A percentile compares a stretch with the other conserved stretches of the same genome.
phyloP scores from a whole-genome alignment of 495 filamentous ascomycete genomes.

The Ramalina intermedia region DNA sequence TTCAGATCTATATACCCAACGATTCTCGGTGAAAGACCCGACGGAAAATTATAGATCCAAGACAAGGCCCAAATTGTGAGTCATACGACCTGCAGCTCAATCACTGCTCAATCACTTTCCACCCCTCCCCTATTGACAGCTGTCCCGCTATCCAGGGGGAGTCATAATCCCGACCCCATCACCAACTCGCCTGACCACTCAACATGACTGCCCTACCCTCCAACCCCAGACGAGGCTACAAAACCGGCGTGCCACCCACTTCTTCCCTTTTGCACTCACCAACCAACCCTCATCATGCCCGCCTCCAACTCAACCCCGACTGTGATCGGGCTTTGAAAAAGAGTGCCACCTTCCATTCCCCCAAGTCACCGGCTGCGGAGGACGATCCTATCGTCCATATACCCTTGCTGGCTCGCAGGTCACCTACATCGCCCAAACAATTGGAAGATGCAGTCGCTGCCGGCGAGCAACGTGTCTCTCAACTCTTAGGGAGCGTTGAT shows the following conservation, averaged over 20 bases:
- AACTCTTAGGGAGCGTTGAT: slow-evolving; percentile 30
- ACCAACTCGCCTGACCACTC: slow-evolving; percentile 13
- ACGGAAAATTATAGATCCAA: background rate
- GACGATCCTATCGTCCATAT: slow-evolving; percentile 30
- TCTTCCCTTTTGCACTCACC: slow-evolving; percentile 9
- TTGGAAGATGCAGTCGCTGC: slow-evolving; percentile 30
- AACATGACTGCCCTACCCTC: slow-evolving; percentile 14
- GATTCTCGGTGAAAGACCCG: background rate
- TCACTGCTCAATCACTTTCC: slow-evolving; percentile 1
- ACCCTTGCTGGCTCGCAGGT: slow-evolving; percentile 33
- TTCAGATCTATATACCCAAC: background rate
- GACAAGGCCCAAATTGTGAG: slow-evolving; percentile 8
- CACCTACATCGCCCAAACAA: slow-evolving; percentile 30
- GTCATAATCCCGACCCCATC: slow-evolving; percentile 5
- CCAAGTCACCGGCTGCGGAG: slow-evolving; percentile 27
- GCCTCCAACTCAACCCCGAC: background rate
- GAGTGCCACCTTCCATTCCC: slow-evolving; percentile 38
- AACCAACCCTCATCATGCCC: slow-evolving; percentile 3
- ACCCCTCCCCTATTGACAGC: background rate
- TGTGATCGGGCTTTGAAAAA: slow-evolving; percentile 26
- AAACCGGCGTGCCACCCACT: slow-evolving; percentile 10
- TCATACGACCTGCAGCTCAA: slow-evolving; percentile 5
- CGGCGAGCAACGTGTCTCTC: slow-evolving; percentile 33
- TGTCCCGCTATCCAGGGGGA: slow-evolving; percentile 1
- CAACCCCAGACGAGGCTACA: slow-evolving; percentile 16